Percentiles rank a stretch among this genome's conserved stretches.
These are phyloP conservation scores for Athelia sp. DNA, from an alignment of 1,284 basidiomycete genomes.

Conservation along the genomic window DNA sequence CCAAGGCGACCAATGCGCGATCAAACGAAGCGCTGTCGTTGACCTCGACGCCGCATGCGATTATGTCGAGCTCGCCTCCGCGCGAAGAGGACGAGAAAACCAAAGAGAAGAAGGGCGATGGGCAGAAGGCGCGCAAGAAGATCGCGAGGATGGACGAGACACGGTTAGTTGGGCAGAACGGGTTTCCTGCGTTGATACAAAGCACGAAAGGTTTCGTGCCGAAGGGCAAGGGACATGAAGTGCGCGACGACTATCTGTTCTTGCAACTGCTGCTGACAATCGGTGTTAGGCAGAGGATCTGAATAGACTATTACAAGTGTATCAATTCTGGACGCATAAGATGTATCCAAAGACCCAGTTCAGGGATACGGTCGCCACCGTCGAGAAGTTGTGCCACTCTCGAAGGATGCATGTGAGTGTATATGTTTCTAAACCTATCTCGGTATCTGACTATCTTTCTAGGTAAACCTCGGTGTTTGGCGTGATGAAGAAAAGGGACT, in stretches of 20 bases:
- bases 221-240: constrained; percentile 89
- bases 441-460: constrained; percentile 1
- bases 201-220: constrained; percentile 71
- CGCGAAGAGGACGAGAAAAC: constrained; percentile 22
- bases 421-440: constrained; percentile 1
- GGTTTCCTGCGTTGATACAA: constrained; percentile 74
- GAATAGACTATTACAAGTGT: constrained; percentile 70
- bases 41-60: constrained; percentile 33
- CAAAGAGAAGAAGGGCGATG: constrained; percentile 26
- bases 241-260: constrained; percentile 27
- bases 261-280: background rate
- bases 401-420: constrained; percentile 72
- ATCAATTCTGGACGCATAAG: constrained; percentile 90
- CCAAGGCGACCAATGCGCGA: constrained; percentile 39
- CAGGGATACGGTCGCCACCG: constrained; percentile 71
- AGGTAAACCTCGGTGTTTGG: constrained; percentile 74
- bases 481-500: constrained; percentile 62
- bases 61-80: constrained; percentile 44
- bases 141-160: constrained; percentile 68
- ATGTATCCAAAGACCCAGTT: constrained; percentile 88
- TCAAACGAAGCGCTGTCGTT: constrained; percentile 14
- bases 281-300: constrained; percentile 65
- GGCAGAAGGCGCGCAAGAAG: constrained; percentile 45
- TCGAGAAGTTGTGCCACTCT: constrained; percentile 84
- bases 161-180: constrained; percentile 62